Conservation (phyloP, 768 basidiomycete species). For the Psilocybe sp. region DNA sequence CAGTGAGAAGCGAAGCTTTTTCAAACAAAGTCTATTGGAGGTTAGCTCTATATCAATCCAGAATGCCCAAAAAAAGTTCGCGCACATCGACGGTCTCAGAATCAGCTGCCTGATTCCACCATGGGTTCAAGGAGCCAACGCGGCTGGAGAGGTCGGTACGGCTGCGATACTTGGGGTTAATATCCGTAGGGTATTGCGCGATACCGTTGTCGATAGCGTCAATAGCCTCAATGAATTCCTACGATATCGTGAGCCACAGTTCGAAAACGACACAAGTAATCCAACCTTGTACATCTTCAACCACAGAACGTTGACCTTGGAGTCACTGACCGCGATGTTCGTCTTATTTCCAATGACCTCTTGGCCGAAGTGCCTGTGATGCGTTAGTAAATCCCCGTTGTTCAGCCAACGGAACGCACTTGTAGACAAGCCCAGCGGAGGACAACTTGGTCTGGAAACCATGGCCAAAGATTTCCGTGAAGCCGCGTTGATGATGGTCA, state of each 20-base stretch:
- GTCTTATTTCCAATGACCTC: constrained; percentile 73
- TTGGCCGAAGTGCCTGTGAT: constrained; percentile 78
- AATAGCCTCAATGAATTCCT: constrained; percentile 94
- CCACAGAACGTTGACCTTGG: constrained; percentile 75
- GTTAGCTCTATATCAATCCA: background rate
- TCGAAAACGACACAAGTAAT: background rate
- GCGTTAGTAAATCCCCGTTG: constrained; percentile 1
- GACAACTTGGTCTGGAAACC: constrained; percentile 88
- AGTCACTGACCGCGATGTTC: constrained; percentile 48
- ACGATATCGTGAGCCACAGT: constrained; percentile 2
- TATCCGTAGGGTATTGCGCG: constrained; percentile 67
- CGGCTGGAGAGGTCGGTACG: constrained; percentile 84
- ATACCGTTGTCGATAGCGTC: constrained; percentile 97
- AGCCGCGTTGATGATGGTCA: constrained; percentile 96
- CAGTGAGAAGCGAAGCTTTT: constrained; percentile 78
- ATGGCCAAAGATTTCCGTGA: constrained; percentile 84
- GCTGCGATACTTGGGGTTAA: constrained; percentile 68
- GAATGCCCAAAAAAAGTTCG: constrained; percentile 7
- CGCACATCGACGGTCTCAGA: constrained; percentile 72
- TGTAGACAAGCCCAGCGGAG: constrained; percentile 93
- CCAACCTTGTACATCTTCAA: constrained; percentile 83
- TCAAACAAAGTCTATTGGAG: constrained; percentile 60
- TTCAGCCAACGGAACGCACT: constrained; percentile 47
- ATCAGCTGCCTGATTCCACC: constrained; percentile 84
- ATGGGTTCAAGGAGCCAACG: constrained; percentile 81